Conservation (phyloP, 352 stramenopile genomes). For the Pythium brachiatum region DNA sequence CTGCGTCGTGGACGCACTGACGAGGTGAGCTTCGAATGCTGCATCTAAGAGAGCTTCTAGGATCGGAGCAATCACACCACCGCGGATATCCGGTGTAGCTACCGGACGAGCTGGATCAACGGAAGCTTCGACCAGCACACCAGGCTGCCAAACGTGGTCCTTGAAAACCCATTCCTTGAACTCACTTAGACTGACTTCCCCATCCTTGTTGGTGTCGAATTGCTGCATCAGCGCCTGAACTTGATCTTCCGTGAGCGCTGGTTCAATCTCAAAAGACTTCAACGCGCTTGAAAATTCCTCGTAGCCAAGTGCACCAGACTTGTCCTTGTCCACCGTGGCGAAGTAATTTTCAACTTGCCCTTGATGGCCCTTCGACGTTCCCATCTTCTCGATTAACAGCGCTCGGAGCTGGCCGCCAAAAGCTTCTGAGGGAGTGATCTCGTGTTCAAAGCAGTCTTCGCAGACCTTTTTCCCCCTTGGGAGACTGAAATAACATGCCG, state of each 20-base stretch:
- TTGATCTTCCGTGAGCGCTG: slow-evolving; percentile 47
- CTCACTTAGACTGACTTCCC: slow-evolving; percentile 60
- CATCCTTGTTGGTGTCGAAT: slow-evolving; percentile 70
- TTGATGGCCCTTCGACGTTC: slow-evolving; percentile 33
- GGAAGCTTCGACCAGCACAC: background rate
- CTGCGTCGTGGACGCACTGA: slow-evolving; percentile 30
- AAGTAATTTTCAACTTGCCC: slow-evolving; percentile 49
- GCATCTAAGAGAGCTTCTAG: slow-evolving; percentile 41
- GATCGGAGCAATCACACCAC: slow-evolving; percentile 34
- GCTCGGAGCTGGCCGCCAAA: slow-evolving; percentile 63
- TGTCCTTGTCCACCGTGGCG: slow-evolving; percentile 51
- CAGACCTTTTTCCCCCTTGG: slow-evolving; percentile 55
- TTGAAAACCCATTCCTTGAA: slow-evolving; percentile 69
- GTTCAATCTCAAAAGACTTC: slow-evolving; percentile 45
- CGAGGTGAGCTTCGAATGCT: slow-evolving; percentile 34
- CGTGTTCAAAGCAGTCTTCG: slow-evolving; percentile 76
- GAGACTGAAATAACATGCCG: slow-evolving; percentile 41
- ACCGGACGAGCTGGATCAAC: background rate
- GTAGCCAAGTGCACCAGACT: slow-evolving; percentile 50
- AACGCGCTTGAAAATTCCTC: slow-evolving; percentile 62
- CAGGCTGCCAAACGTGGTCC: slow-evolving; percentile 54
- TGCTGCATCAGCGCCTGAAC: slow-evolving; percentile 47
- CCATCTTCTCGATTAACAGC: slow-evolving; percentile 66
- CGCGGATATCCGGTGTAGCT: slow-evolving; percentile 26
- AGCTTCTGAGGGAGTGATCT: slow-evolving; percentile 38